A percentile compares a stretch with the other conserved stretches of the same genome.
These are phyloP conservation scores for Lenwebbia sp. DNA, from an alignment of 345 rosid species.

Conservation along the genomic window DNA sequence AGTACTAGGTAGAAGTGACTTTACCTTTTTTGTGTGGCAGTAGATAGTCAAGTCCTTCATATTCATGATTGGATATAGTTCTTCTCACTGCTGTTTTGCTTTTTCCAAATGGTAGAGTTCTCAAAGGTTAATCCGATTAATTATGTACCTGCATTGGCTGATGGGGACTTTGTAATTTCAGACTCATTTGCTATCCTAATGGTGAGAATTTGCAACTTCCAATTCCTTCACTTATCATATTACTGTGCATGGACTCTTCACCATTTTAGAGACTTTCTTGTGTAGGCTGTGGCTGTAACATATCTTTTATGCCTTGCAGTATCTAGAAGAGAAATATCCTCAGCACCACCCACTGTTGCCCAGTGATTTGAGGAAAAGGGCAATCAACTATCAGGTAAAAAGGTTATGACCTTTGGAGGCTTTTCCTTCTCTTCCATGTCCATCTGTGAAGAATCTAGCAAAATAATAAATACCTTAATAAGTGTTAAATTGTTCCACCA, in stretches of 20 bases:
- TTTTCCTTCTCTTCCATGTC: neutral
- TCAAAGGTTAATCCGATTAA: conserved; percentile 70
- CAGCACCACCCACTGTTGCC: conserved; percentile 52
- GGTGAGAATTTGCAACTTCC: conserved; percentile 12
- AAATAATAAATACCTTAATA: neutral
- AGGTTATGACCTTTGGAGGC: neutral
- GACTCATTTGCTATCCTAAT: conserved; percentile 75
- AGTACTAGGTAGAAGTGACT: neutral
- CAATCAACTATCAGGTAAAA: conserved; percentile 60
- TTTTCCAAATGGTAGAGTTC: conserved; percentile 31
- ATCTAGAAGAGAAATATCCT: conserved; percentile 81
- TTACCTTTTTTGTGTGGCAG: neutral
- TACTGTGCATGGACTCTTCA: neutral
- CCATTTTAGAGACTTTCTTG: neutral
- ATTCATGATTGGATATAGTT: neutral
- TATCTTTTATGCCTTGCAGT: conserved; percentile 21
- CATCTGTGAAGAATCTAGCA: neutral
- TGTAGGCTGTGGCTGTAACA: neutral
- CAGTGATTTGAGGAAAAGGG: conserved; percentile 42
- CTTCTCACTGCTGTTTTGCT: neutral
- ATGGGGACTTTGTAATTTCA: conserved; percentile 53
- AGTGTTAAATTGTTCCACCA: neutral
- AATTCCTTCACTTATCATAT: neutral
- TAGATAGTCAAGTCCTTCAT: neutral
- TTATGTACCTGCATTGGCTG: conserved; percentile 61